phyloP scores from a whole-genome alignment of 2,329 filamentous ascomycete genomes.

The Botrytis byssoidea region DNA sequence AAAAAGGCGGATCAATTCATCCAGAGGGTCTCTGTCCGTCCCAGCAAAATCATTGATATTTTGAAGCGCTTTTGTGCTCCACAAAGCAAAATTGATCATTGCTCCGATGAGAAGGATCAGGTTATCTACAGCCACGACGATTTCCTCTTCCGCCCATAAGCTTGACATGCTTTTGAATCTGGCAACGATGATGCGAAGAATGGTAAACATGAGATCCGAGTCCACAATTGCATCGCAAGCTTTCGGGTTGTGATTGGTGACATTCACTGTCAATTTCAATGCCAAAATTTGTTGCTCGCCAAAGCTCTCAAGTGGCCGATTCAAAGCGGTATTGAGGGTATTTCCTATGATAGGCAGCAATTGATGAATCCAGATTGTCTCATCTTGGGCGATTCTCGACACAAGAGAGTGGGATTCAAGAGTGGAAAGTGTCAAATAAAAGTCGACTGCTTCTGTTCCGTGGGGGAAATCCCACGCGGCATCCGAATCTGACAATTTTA shows the following conservation, averaged over 20 bases:
- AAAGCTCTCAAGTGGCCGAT: constrained; percentile 41
- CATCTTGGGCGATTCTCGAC: constrained; percentile 46
- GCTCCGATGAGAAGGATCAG: constrained; percentile 77
- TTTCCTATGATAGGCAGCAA: constrained; percentile 53
- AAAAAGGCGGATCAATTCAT: constrained; percentile 63
- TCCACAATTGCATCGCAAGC: constrained; percentile 69
- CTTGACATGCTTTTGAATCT: constrained; percentile 51
- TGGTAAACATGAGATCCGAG: constrained; percentile 50
- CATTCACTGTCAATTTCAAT: constrained; percentile 74
- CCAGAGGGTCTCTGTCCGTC: constrained; percentile 48
- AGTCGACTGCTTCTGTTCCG: constrained; percentile 37
- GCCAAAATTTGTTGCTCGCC: constrained; percentile 38
- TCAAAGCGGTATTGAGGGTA: constrained; percentile 43
- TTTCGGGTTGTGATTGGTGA: constrained; percentile 75
- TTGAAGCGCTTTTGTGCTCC: constrained; percentile 62
- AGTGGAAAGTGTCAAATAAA: constrained; percentile 48
- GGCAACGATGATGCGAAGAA: constrained; percentile 51
- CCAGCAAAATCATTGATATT: constrained; percentile 44
- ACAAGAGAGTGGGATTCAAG: constrained; percentile 55
- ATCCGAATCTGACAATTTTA: constrained; percentile 36
- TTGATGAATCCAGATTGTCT: constrained; percentile 48
- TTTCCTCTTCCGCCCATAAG: constrained; percentile 49
- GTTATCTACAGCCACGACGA: constrained; percentile 59
- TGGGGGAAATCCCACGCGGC: constrained; percentile 32
- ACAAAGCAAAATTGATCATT: constrained; percentile 84